Evolutionary conservation across 2,329 filamentous ascomycete species (phyloP), one percentile per base, ranked within the genome.

Genomic region (Fusarium sp.): DNA sequence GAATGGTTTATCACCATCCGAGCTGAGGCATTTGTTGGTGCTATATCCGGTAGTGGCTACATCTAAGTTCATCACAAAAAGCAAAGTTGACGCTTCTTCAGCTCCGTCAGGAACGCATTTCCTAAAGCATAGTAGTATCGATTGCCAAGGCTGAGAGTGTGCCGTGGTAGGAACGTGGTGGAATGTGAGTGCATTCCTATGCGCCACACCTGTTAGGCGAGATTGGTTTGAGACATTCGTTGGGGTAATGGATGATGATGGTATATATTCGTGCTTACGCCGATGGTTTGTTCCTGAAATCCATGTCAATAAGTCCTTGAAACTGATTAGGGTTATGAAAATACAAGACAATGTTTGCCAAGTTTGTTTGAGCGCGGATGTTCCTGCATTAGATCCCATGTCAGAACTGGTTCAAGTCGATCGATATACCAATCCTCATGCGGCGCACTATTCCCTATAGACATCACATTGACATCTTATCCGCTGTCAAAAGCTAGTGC

Each of bases 11-110:
- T 51, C 10, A 41, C 39, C 21, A 26, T 39, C 18, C 5, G 6
- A n/a, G n/a, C 30, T 51, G 49, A 51, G 49, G 28, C 49, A 26
- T 51, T 51, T 51, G 21, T 26, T 50, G 30, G 31, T 41, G 49
- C 49, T 51, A n/a, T 26, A 31, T 19, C n/a, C 31, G 49, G 49
- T 26, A 51, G 49, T 51, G 49, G 49, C 49, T 51, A 23, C 49
- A 21, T 26, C 13, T 16, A 12, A 6, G 23, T 34, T 50, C 18
- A 50, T 50, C 30, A 50, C 23, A 39, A n/a, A n/a, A n/a, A n/a
- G n/a, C n/a, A n/a, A n/a, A n/a, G n/a, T n/a, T n/a, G n/a, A n/a
- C n/a, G n/a, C n/a, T n/a, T n/a, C 34, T 37, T 37, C 34, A 37
- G 34, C 34, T 37, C n/a, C n/a, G n/a, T n/a, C 19, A 43, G 18